Base-by-base conservation (phyloP, 192 early-diverging fungal genomes). In the Gaertneriomyces semiglobifer region DNA sequence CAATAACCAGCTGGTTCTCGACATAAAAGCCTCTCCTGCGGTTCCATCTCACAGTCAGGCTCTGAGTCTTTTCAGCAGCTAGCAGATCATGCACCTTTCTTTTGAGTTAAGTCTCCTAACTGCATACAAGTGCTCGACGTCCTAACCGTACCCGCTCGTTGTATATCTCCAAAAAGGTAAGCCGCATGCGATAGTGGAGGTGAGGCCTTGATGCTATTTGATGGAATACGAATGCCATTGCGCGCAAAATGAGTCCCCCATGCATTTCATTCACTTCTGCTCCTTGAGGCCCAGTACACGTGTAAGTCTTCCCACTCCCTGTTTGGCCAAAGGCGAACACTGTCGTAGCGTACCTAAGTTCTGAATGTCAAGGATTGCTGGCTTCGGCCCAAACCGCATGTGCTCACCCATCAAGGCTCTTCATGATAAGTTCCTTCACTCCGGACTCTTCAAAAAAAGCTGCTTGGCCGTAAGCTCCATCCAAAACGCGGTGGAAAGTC, bases 281-380 rank as follows among this genome's bases (percentile, higher is more conserved):
- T 33, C 44, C 44, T 38, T 58, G 63, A 10, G 75, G 79, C 20
- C 83, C 83, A 7, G 83, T 85, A n/a, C 82, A 77, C 20, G 83
- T 85, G 64, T 76, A 85, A 33, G 78, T 85, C 54, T 85, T 85
- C 0, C 83, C 83, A 51, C 67, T 72, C 1, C 83, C 83, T 5
- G 83, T 85, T 55, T 85, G 81, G 4, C 83, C 83, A 74, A 81
- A 85, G 7, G 83, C 79, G 63, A 85, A 85, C 4, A 85, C 53
- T 1, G 83, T 83, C 12, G 77, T 75, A 7, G 81, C 72, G 55
- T 81, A 84, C 42, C 79, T 79, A 44, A 8, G 11, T 7, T 14
- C 16, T 12, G 40, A 11, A 8, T 72, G 47, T 47, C 38, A 19
- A 66, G 12, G 25, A n/a, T 61, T 10, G 44, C 10, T 9, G 55